phyloP scores from a whole-genome alignment of 768 basidiomycete species.

The Lyophyllum semitale region DNA sequence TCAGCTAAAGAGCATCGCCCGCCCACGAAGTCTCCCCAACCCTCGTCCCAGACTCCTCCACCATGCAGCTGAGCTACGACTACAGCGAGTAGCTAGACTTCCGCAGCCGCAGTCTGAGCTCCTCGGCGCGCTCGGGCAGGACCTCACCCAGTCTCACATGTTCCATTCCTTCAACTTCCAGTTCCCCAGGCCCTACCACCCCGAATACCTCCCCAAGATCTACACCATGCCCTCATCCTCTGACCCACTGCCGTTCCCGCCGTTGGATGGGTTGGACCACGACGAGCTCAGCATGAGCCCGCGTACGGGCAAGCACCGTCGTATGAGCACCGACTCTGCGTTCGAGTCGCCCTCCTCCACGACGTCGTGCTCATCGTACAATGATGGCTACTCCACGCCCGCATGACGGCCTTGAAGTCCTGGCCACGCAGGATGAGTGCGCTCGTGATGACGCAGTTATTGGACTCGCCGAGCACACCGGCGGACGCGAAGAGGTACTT shows the following conservation, averaged over 20 bases:
- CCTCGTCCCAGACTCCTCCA: conserved; percentile 64
- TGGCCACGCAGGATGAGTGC: too few relatives aligned
- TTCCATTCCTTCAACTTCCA: conserved; percentile 37
- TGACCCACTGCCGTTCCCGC: conserved; percentile 57
- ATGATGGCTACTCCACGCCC: conserved; percentile 57
- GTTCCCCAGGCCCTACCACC: conserved; percentile 76
- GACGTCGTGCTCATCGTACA: conserved; percentile 61
- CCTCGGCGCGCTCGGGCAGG: conserved; percentile 43
- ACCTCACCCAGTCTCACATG: conserved; percentile 24
- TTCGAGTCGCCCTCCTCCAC: conserved; percentile 63
- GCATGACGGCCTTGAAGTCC: too few relatives aligned
- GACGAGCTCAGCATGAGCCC: conserved; percentile 33
- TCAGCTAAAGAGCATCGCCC: conserved; percentile 74
- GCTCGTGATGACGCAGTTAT: too few relatives aligned
- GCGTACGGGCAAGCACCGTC: conserved; percentile 63
- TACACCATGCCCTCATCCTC: conserved; percentile 36
- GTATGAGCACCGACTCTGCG: conserved; percentile 66
- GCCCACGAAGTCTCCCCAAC: conserved; percentile 61
- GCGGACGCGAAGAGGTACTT: too few relatives aligned
- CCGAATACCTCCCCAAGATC: conserved; percentile 64
- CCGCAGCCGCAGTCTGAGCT: conserved; percentile 52
- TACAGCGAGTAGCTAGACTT: conserved; percentile 46
- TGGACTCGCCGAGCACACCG: too few relatives aligned
- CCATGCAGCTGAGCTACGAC: conserved; percentile 57
- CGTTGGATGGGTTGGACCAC: conserved; percentile 35